Base-by-base conservation (phyloP, 768 basidiomycete genomes). In the Coprinopsis sp. region DNA sequence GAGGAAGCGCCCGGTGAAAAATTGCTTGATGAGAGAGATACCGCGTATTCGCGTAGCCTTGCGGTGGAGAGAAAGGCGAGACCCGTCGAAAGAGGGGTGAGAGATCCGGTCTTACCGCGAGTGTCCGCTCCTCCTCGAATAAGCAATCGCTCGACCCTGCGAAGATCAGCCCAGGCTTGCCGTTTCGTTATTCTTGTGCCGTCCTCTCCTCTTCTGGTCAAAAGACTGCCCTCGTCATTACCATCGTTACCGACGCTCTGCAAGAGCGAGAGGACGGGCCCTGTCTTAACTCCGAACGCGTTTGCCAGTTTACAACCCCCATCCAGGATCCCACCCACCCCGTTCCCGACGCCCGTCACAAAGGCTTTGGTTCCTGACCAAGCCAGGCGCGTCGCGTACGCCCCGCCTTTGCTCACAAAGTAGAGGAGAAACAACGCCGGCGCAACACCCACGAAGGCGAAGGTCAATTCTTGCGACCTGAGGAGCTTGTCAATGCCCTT, bases 371-470 rank as follows among this genome's bases (percentile, higher is more conserved):
- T 37, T 74, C 68, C 75, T 0, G 64, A 64, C 67, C 78, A 79
- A 1, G 40, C 18, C 10, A 87, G 47, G 1, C 65, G 64, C 10
- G 67, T 54, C 3, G 84, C 24, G 60, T 77, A 82, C 7, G 79
- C 79, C 13, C 76, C 73, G 2, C 75, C 48, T 42, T 42, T 24
- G 14, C 27, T 14, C 10, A 34, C 33, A 1, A 83, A 70, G 54
- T 93, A 94, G 3, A 93, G 77, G 27, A 98, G 69, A 3, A 84
- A 78, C 39, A 97, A 66, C 0, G 87, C 84, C 7, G 95, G 95
- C 0, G 95, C 93, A 13, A 98, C 86, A 53, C 94, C 94, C 50
- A 97, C 92, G 58, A 97, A 97, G 4, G 89, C 95, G 57, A 99
- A 99, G 1, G 92, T 96, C 34, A 96, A 72, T 60, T 95, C 91